Evolutionary conservation across 768 basidiomycete genomes (phyloP).

Genomic region (Termitomyces heimii): DNA sequence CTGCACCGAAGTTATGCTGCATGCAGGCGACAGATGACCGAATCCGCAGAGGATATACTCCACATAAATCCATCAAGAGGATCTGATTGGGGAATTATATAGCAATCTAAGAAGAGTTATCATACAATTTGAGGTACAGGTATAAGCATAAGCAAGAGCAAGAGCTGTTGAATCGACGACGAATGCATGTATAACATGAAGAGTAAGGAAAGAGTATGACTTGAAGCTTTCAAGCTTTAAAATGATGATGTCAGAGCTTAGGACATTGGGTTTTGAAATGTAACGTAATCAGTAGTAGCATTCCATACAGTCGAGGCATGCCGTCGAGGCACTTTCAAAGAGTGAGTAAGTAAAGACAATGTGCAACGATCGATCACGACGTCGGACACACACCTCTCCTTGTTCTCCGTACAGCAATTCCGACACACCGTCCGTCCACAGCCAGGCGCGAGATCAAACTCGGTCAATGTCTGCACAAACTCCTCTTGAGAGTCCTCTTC

Average conservation of each 20-base stretch:
- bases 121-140: not conserved
- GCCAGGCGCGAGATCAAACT: constrained; percentile 22
- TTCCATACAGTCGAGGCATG: constrained; percentile 31
- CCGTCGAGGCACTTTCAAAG: constrained; percentile 26
- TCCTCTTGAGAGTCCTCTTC: constrained; percentile 6
- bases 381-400: constrained; percentile 25
- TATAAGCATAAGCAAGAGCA: not conserved
- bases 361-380: constrained; percentile 6
- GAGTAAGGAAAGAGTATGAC: not conserved
- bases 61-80: too few species aligned
- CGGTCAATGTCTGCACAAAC: not conserved
- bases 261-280: not conserved
- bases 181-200: not conserved
- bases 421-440: constrained; percentile 38
- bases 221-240: too few species aligned
- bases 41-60: too few species aligned
- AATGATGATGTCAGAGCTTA: not conserved
- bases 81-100: too few species aligned
- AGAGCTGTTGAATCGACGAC: not conserved
- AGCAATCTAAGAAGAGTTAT: not conserved
- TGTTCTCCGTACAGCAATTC: constrained; percentile 38
- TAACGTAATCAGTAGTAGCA: constrained; percentile 1
- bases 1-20: too few species aligned
- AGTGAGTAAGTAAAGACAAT: not conserved
- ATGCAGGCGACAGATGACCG: too few species aligned